Percentiles rank a stretch among this genome's conserved stretches.
Evolutionary conservation across 805 yeast genomes (phyloP).

Genomic region (Candida incommunis): DNA sequence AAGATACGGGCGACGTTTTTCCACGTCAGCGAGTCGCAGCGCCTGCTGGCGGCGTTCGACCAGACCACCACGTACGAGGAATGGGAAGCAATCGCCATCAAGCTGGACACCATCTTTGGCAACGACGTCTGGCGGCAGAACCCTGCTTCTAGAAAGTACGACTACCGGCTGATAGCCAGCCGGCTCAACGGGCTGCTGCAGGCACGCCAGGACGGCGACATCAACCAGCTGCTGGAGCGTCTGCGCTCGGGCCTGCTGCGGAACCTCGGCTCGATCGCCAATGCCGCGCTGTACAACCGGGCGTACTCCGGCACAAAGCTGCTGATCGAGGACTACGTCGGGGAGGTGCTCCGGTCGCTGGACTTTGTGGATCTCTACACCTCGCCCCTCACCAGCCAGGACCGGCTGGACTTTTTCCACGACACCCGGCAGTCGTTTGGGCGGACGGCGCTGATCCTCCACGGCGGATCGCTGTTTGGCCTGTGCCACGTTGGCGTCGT

Average conservation of each 20-base stretch:
- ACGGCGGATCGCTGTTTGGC: conserved; percentile 93
- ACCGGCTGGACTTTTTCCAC: conserved; percentile 55
- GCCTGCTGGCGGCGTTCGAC: conserved; percentile 13
- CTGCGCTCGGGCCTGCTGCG: conserved; percentile 74
- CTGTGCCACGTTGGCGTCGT: conserved; percentile 89
- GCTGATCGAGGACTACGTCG: conserved; percentile 74
- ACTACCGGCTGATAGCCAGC: conserved; percentile 67
- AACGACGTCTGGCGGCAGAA: conserved; percentile 51
- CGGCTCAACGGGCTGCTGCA: conserved; percentile 46
- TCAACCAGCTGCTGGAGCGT: conserved; percentile 43
- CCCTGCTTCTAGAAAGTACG: conserved; percentile 68
- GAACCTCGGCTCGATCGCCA: conserved; percentile 84
- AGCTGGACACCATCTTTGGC: conserved; percentile 27
- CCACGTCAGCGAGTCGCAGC: conserved; percentile 12
- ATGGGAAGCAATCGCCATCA: conserved; percentile 40
- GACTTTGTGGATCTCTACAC: conserved; percentile 22
- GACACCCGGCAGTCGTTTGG: conserved; percentile 83
- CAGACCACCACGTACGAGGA: conserved; percentile 47
- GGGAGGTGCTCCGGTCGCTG: conserved; percentile 59
- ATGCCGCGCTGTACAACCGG: conserved; percentile 61
- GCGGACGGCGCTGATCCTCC: conserved; percentile 75
- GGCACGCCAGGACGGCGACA: conserved; percentile 48
- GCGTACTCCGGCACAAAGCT: conserved; percentile 81
- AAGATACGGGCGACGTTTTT: conserved; percentile 8
- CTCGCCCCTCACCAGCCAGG: conserved; percentile 11